These are phyloP conservation scores for Triticum timopheevii DNA, from an alignment of 176 grass and related monocot genomes.

Conservation along the genomic window DNA sequence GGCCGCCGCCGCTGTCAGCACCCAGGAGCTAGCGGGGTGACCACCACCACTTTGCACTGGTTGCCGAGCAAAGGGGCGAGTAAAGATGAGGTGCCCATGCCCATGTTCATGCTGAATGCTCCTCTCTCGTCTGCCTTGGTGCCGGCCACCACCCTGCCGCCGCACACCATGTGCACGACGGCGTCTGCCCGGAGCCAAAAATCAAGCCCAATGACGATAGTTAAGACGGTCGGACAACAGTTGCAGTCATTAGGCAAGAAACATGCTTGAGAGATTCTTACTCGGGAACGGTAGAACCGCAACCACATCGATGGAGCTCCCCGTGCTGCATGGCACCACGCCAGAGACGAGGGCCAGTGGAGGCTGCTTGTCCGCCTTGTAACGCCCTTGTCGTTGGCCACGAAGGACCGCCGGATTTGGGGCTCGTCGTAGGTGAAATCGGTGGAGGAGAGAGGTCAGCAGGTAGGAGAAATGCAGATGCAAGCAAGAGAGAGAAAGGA, in stretches of 20 bases:
- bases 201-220: not conserved
- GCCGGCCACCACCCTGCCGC: conserved; percentile 8
- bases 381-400: no score
- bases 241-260: not conserved
- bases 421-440: no score
- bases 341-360: conserved; percentile 16
- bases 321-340: conserved; percentile 51
- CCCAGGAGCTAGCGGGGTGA: conserved; percentile 39
- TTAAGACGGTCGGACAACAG: not conserved
- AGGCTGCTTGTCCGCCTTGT: not conserved
- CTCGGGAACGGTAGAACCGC: conserved; percentile 46
- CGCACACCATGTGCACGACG: conserved; percentile 35
- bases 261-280: conserved; percentile 12
- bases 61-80: not conserved
- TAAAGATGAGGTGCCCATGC: rapidly evolving
- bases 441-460: no score
- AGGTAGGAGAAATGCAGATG: no score
- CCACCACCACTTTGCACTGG: conserved; percentile 40
- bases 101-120: conserved; percentile 19
- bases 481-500: no score
- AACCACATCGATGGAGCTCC: conserved; percentile 27
- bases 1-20: not conserved
- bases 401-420: no score
- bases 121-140: conserved; percentile 44
- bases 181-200: conserved; percentile 43